Evolutionary conservation across 2,329 filamentous ascomycete species (phyloP), one percentile per base, ranked within the genome.

Genomic region (Apiospora saccharicola): DNA sequence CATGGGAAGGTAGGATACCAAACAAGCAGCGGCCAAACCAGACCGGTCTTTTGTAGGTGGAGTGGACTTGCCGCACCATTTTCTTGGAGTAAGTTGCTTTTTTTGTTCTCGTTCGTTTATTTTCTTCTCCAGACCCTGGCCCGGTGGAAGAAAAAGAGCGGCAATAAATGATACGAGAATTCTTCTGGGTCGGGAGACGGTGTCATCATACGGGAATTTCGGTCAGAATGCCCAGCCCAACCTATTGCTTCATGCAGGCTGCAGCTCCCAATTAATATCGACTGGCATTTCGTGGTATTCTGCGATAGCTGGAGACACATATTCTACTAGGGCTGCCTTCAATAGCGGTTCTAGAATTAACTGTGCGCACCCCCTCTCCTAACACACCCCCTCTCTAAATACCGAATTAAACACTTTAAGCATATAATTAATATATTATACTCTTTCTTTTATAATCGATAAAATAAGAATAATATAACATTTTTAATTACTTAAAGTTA

Each of bases 31-130:
- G 26, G 24, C 51, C 51, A 61, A 16, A 61, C 53, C 57, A 64
- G 57, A 64, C 57, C 34, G 57, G 57, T 64, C 22, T 64, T 64
- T 64, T 64, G 34, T 41, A n/a, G 57, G 57, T 64, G 57, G 57
- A 34, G 57, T n/a, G 34, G 34, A 41, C 19, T 41, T 41, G 57
- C 57, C 57, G 57, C 34, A 64, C 57, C 57, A 64, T 64, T 64
- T 64, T n/a, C 57, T 41, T 64, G 57, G 57, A 19, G 34, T 37
- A 41, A 14, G 57, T 41, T 41, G 19, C 34, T 64, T 41, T 64
- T 41, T 64, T 22, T 64, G 8, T 64, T 19, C 57, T 64, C 7
- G 30, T 41, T 64, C 30, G 16, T 19, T n/a, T 37, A 3, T 61
- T 41, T n/a, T 61, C n/a, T 6, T 37, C 30, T 37, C 30, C 13